A percentile compares a stretch with the other conserved stretches of the same genome.
These are phyloP conservation scores for Zygoascus biomembranicola DNA, from an alignment of 805 yeast genomes.

Conservation along the genomic window DNA sequence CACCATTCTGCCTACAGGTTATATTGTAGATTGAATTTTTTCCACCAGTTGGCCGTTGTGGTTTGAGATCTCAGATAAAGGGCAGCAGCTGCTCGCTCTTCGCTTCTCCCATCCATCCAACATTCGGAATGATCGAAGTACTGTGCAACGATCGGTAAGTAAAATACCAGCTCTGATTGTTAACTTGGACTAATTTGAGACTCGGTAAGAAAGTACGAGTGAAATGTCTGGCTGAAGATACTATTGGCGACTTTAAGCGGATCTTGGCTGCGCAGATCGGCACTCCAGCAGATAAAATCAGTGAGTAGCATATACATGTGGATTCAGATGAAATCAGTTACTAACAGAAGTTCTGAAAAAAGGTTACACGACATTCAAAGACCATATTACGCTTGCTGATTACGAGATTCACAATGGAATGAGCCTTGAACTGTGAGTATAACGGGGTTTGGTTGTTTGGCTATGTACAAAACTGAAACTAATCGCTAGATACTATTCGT, in stretches of 20 bases:
- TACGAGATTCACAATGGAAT: constrained; percentile 90
- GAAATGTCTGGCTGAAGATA: constrained; percentile 74
- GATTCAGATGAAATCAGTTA: neutral
- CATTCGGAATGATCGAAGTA: constrained; percentile 54
- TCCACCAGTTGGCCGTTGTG: too few species aligned
- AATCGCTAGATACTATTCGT: constrained; percentile 3
- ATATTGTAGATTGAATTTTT: too few species aligned
- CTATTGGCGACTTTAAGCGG: constrained; percentile 84
- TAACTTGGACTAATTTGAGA: constrained; percentile 29
- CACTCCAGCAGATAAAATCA: constrained; percentile 48
- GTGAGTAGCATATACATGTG: constrained; percentile 16
- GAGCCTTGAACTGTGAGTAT: constrained; percentile 66
- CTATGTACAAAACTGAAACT: neutral
- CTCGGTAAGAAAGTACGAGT: constrained; percentile 83
- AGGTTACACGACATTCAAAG: constrained; percentile 77
- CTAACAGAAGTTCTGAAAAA: constrained; percentile 56
- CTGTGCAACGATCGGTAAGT: constrained; percentile 57
- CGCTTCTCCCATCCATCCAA: neutral
- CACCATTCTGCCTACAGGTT: too few species aligned
- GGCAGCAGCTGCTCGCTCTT: too few species aligned
- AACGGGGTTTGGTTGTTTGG: neutral
- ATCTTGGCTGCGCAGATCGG: constrained; percentile 79
- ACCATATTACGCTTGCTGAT: constrained; percentile 87
- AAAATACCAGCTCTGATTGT: neutral
- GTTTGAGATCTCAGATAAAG: too few species aligned